A percentile compares a stretch with the other conserved stretches of the same genome.
Evolutionary conservation across 164 flowering plant genomes (phyloP).

Genomic region (Nelumbo lutea): DNA sequence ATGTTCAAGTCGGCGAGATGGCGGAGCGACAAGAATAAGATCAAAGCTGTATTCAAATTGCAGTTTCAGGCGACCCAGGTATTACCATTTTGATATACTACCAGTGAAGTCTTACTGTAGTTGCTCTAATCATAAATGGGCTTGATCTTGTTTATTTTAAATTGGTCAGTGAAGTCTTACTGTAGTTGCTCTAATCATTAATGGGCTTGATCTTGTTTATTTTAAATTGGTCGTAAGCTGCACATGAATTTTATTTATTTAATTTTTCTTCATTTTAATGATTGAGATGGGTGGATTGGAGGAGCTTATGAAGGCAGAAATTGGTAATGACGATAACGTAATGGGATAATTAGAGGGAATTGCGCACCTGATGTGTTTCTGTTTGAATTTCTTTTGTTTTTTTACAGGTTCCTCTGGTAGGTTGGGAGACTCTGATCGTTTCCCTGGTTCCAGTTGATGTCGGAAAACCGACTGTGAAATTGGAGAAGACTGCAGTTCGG

Average conservation of each 20-base stretch:
- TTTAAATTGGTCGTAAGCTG: background rate
- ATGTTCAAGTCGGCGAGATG: slow-evolving; percentile 85
- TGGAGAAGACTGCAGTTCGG: slow-evolving; percentile 52
- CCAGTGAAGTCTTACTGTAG: background rate
- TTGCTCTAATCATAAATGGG: slow-evolving; percentile 3
- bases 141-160: slow-evolving; percentile 3
- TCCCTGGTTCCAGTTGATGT: slow-evolving; percentile 69
- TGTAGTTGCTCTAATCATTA: background rate
- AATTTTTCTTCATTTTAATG: too few relatives aligned
- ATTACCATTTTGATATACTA: background rate
- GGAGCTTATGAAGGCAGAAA: background rate
- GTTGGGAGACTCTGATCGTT: slow-evolving; percentile 53
- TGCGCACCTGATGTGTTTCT: background rate
- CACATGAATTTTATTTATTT: too few relatives aligned
- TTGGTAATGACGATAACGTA: slow-evolving; percentile 7
- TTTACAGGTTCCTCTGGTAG: slow-evolving; percentile 44
- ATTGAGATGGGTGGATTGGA: background rate
- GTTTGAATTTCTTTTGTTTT: slow-evolving; percentile 1
- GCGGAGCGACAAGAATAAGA: slow-evolving; percentile 87
- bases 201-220: slow-evolving; percentile 8
- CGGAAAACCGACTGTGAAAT: slow-evolving; percentile 64
- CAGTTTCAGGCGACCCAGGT: slow-evolving; percentile 93
- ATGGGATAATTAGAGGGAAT: slow-evolving; percentile 8
- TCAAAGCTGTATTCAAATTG: slow-evolving; percentile 69
- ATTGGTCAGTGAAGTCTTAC: background rate